Base-by-base conservation (phyloP, 108 stramenopile genomes). In the Nitzschia sp. region DNA sequence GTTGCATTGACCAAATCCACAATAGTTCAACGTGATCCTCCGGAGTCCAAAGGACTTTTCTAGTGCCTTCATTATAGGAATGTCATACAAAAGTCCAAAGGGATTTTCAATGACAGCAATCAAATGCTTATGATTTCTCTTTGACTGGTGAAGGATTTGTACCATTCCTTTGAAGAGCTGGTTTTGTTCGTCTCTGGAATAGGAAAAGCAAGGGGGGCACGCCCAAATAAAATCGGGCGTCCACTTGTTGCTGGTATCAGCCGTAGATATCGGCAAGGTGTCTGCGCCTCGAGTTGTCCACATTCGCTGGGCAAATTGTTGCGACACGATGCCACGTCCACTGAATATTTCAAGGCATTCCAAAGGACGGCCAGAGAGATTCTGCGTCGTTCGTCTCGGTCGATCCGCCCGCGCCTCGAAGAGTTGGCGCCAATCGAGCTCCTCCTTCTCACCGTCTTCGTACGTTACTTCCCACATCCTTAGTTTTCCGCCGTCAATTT, bases 151-250 rank as follows among this genome's bases (percentile, higher is more conserved):
- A n/a, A n/a, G n/a, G n/a, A n/a, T n/a, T n/a, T n/a, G n/a, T n/a
- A n/a, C n/a, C n/a, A n/a, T n/a, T n/a, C 13, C 13, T 15, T 45
- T 45, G 13, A 45, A 45, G 16, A 16, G 44, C 11, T 45, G 11
- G 44, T 11, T 15, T 45, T 45, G 16, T 16, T 45, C 44, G 16
- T 16, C 44, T 8, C 30, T 23, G 28, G 71, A 73, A 46, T 76
- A 70, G 2, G 76, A 73, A 30, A 47, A 41, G 38, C 82, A 83
- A 28, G 47, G 67, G 59, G 38, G 38, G 13, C 9, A 41, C 38
- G 38, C 38, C 38, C 38, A 41, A 41, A 41, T 41, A 60, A 78
- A 84, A 57, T 84, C 79, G 19, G 73, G 73, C 6, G 38, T 41
- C 9, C 6, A 41, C 13, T 41, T 41, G 9, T 9, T 41, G 13